These are phyloP conservation scores for Colletotrichum noveboracense DNA, from an alignment of 2,329 filamentous ascomycete genomes.

Conservation along the genomic window DNA sequence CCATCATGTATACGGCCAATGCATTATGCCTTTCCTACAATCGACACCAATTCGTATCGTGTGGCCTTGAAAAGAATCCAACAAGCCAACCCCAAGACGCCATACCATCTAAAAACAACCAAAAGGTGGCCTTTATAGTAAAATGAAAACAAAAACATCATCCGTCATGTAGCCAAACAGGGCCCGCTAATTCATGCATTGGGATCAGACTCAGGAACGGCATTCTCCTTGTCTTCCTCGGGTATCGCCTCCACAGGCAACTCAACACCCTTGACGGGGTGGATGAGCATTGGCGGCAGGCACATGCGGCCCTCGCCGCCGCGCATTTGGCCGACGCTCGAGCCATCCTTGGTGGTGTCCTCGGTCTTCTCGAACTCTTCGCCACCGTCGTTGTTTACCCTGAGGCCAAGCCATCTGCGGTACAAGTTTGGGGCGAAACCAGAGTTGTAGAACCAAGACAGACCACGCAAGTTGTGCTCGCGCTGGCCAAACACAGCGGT, in stretches of 20 bases:
- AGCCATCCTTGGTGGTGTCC: constrained; percentile 56
- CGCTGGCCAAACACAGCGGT: constrained; percentile 81
- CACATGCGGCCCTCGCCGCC: constrained; percentile 88
- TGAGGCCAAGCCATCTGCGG: constrained; percentile 83
- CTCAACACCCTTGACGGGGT: constrained; percentile 83
- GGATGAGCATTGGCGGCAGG: constrained; percentile 85
- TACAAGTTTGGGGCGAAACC: constrained; percentile 84
- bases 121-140: constrained; percentile 3
- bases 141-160: not conserved
- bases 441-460: constrained; percentile 92
- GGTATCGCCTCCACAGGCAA: constrained; percentile 65
- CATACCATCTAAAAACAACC: constrained; percentile 9
- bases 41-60: not conserved
- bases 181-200: constrained; percentile 34
- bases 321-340: constrained; percentile 56
- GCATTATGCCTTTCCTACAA: constrained; percentile 20
- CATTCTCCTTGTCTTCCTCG: constrained; percentile 44
- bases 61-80: constrained; percentile 9
- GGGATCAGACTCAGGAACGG: constrained; percentile 56
- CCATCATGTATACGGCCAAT: constrained; percentile 15
- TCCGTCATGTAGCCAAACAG: not conserved
- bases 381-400: constrained; percentile 78
- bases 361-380: constrained; percentile 74
- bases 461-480: constrained; percentile 86
- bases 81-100: constrained; percentile 19